phyloP scores from a whole-genome alignment of 176 grass and related monocot species.

The Zizania latifolia region DNA sequence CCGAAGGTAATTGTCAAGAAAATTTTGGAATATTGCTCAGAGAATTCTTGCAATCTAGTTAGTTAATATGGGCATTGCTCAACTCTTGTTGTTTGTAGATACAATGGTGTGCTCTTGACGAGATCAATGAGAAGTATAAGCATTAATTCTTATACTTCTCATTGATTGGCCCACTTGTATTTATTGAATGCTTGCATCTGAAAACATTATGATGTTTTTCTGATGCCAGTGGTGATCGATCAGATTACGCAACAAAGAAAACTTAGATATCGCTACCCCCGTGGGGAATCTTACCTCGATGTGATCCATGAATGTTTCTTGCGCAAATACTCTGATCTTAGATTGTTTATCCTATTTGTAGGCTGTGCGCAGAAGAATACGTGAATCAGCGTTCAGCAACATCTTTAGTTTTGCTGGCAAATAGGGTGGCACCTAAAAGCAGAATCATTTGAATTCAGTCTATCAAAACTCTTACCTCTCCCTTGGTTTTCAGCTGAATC shows the following conservation, averaged over 20 bases:
- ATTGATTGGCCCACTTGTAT: not conserved
- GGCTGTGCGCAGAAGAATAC: too few species aligned
- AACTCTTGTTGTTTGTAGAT: constrained; percentile 47
- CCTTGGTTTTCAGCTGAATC: too few species aligned
- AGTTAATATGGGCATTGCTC: constrained; percentile 20
- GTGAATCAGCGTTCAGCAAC: too few species aligned
- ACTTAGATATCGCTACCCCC: constrained; percentile 90
- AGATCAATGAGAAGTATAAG: constrained; percentile 52
- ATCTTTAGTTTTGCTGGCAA: too few species aligned
- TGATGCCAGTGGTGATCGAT: constrained; percentile 21
- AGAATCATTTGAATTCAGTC: too few species aligned
- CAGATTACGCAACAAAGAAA: constrained; percentile 96
- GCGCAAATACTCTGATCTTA: not conserved
- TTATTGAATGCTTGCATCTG: constrained; percentile 2
- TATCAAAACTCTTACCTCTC: too few species aligned
- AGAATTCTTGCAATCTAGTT: constrained; percentile 10
- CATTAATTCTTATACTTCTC: too few species aligned
- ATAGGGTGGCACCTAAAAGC: too few species aligned
- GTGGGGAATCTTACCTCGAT: constrained; percentile 97
- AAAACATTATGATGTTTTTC: not conserved
- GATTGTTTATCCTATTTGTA: constrained; percentile 25
- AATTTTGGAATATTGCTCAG: not conserved
- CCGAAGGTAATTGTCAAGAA: constrained; percentile 49
- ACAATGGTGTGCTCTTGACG: constrained; percentile 98
- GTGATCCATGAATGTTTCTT: constrained; percentile 15